Base-by-base conservation (phyloP, 2,329 filamentous ascomycete genomes). In the Fusarium torreyae region DNA sequence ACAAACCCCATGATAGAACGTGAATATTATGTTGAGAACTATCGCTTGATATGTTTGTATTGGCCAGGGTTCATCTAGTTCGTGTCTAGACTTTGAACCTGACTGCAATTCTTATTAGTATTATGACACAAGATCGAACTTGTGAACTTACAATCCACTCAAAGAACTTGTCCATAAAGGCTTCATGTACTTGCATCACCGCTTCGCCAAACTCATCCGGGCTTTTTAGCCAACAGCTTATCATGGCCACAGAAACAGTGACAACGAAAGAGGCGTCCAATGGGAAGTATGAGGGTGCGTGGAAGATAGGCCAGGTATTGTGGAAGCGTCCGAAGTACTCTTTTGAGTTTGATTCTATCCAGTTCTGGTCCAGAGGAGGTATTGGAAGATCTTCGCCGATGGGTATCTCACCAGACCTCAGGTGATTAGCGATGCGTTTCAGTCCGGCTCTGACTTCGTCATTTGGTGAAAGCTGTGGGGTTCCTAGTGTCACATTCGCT, bases 321-420 rank as follows among this genome's bases (percentile, higher is more conserved):
- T 84, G 82, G 31, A 84, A 81, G 0, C 75, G 62, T 1, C 72
- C 71, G n/a, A 84, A 77, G 36, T 83, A 86, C 0, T 76, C 70
- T 1, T 75, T 71, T 1, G 72, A 62, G 15, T 59, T 62, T 1
- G 53, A 46, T 2, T 66, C 49, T 6, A 74, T 61, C 73, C 73
- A 75, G 0, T 26, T 44, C 36, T 64, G 54, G 7, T 75, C 72
- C 0, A 52, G 18, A 1, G 54, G 40, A 1, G 60, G 40, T n/a
- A 71, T 24, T 4, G 56, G 44, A 1, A 39, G 57, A 3, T 62
- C 53, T 0, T 65, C 57, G 8, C 59, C 69, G 26, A 75, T 42
- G 5, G 66, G 42, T 10, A 51, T 55, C 6, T 60, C 50, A 8
- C 38, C 61, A 10, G 59, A 57, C 5, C 48, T 26, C 2, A 74